Conservation (phyloP, 306 rosid species). For the Ammopiptanthus mongolicus region DNA sequence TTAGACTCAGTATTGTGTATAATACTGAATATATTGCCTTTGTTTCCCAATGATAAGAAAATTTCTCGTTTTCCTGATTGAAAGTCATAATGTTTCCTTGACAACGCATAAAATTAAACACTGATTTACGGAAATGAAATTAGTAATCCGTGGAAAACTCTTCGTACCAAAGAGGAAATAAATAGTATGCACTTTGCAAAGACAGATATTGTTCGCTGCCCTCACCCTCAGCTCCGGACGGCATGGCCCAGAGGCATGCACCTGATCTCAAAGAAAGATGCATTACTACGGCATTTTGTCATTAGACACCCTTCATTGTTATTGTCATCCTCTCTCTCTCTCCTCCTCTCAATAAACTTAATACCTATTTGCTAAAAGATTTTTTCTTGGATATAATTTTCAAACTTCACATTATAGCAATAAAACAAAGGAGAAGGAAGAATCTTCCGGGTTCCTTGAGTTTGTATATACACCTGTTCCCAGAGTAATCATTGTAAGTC, state of each 20-base stretch:
- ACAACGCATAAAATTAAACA: background rate
- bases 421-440: background rate
- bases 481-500: background rate
- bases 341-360: background rate
- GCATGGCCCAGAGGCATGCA: background rate
- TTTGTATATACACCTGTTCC: background rate
- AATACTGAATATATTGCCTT: background rate
- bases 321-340: background rate
- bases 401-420: background rate
- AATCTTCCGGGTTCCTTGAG: background rate
- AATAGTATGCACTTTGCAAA: background rate
- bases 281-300: background rate
- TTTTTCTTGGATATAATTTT: background rate
- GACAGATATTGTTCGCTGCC: background rate
- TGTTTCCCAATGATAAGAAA: background rate
- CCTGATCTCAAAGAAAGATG: background rate
- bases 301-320: background rate
- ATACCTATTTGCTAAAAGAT: background rate
- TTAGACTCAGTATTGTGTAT: background rate
- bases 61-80: background rate
- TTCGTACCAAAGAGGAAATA: background rate
- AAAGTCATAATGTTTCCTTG: background rate
- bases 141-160: background rate
- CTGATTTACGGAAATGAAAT: background rate
- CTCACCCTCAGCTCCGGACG: background rate